Base-by-base conservation (phyloP, 129 eudicot genomes). In the Artemisia tridentata region DNA sequence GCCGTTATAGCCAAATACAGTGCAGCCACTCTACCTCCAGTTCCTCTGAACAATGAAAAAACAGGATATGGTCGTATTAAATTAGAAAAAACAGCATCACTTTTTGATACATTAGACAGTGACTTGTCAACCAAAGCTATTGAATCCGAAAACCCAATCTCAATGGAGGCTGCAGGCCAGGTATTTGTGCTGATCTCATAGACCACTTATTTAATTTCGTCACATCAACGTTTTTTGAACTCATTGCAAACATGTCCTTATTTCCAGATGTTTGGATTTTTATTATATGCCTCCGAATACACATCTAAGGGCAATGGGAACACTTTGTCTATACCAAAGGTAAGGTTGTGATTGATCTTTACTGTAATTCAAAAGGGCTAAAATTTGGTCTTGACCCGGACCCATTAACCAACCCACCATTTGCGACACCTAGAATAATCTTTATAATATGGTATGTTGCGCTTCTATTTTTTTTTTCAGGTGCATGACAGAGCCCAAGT, bases 401-500 rank as follows among this genome's bases (percentile, higher is more conserved):
- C 41, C 34, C 11, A 0, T 59, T 23, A 58, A 41, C 67, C 12
- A 25, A 47, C 76, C 69, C 11, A 15, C 69, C 68, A 15, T 11
- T 72, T 61, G 68, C 41, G 49, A 60, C 68, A 25, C 6, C 31
- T 47, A 60, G 48, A 17, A 61, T 54, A 13, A 23, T 43, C 56
- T 21, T 55, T 11, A 12, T 60, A 48, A 31, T 49, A 50, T 66
- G 50, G 23, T 57, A 61, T 79, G 13, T 14, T 16, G 46, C 15
- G 9, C 23, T 67, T 51, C 41, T 29, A 20, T 18, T 62, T 8
- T 51, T 11, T 15, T 72, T 68, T 75, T 72, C 87, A 92, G 98
- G 96, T 92, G 79, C 96, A 92, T 78, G 98, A 92, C 76, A 90
- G 98, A 80, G 98, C 95, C 66, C 98, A 89, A 77, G 92, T 92